These are phyloP conservation scores for Phanerodontia chrysosporium DNA, from an alignment of 768 basidiomycete species.

Conservation along the genomic window DNA sequence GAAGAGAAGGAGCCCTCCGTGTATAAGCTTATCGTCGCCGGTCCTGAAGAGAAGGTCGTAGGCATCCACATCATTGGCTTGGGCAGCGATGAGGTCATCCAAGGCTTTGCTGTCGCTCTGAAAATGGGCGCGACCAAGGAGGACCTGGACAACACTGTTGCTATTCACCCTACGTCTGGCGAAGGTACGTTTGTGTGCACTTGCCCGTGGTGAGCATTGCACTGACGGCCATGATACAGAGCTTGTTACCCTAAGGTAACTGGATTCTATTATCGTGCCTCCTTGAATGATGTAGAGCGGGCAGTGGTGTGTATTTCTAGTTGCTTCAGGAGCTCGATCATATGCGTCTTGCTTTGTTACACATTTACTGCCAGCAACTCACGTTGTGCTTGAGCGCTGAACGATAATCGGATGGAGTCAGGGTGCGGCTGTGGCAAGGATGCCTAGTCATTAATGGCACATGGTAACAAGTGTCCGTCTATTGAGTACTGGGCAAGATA, in stretches of 20 bases:
- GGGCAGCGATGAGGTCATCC: conserved; percentile 91
- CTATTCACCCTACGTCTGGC: conserved; percentile 86
- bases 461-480: too few relatives aligned
- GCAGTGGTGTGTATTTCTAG: too few relatives aligned
- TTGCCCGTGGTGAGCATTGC: not conserved
- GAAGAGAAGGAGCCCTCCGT: conserved; percentile 92
- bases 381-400: too few relatives aligned
- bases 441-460: too few relatives aligned
- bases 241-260: not conserved
- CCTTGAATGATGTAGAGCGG: too few relatives aligned
- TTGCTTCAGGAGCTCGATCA: too few relatives aligned
- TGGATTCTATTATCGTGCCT: too few relatives aligned
- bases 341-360: too few relatives aligned
- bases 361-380: too few relatives aligned
- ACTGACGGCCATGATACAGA: not conserved
- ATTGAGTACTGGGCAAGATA: too few relatives aligned
- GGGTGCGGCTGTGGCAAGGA: too few relatives aligned
- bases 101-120: conserved; percentile 95
- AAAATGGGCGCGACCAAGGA: conserved; percentile 90
- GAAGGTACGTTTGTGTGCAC: conserved; percentile 50
- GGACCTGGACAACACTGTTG: conserved; percentile 85
- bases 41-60: conserved; percentile 90
- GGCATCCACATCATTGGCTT: conserved; percentile 90
- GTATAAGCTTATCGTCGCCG: conserved; percentile 86
- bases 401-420: too few relatives aligned